Evolutionary conservation across 73 alveolate species (phyloP).

Genomic region (Urostyla sp.): DNA sequence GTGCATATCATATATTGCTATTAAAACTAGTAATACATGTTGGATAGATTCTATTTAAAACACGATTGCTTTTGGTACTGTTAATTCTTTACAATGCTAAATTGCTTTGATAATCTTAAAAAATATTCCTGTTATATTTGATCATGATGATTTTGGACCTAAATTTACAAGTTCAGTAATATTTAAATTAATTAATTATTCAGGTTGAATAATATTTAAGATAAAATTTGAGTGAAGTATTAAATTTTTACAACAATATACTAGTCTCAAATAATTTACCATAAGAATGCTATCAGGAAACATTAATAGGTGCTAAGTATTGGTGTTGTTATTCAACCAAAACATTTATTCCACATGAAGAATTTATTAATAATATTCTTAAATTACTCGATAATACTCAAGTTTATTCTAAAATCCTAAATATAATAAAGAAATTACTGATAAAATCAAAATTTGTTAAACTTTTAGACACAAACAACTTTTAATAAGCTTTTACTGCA

Average conservation of each 20-base stretch:
- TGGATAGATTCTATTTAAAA: conserved; percentile 54
- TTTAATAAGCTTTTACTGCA: background rate
- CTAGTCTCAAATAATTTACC: conserved; percentile 25
- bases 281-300: conserved; percentile 3
- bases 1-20: conserved; percentile 44
- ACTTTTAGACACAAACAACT: background rate
- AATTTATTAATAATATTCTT: background rate
- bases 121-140: conserved; percentile 36
- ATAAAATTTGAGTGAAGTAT: background rate
- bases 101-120: background rate
- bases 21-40: conserved; percentile 42
- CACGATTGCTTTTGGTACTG: conserved; percentile 32
- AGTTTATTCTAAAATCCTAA: background rate
- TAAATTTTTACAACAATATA: conserved; percentile 16
- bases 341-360: conserved; percentile 42
- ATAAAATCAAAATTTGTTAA: conserved; percentile 44
- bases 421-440: conserved; percentile 4
- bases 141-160: too few species aligned
- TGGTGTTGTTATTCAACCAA: conserved; percentile 49
- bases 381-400: background rate
- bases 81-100: conserved; percentile 17
- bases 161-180: too few species aligned
- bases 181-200: conserved; percentile 2
- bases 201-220: conserved; percentile 1
- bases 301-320: conserved; percentile 35